These are phyloP conservation scores for Strobilomyces confusus DNA, from an alignment of 768 basidiomycete species.

Conservation along the genomic window DNA sequence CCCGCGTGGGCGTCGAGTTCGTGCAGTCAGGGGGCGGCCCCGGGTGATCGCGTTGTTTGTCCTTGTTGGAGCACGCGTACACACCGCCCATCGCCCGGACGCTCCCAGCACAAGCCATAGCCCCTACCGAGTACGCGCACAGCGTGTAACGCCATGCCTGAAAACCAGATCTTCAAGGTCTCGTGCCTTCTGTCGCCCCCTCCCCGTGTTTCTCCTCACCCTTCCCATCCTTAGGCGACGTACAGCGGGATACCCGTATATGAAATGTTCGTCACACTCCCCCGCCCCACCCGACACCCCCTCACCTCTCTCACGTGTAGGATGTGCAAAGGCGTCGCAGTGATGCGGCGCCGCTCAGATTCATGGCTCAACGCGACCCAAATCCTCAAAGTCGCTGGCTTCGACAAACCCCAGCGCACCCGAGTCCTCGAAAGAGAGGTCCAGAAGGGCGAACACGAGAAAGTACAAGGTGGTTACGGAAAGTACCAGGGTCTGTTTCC, in stretches of 20 bases:
- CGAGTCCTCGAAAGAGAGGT: conserved; percentile 96
- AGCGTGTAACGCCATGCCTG: conserved; percentile 57
- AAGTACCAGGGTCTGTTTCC: conserved; percentile 91
- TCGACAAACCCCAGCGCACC: conserved; percentile 98
- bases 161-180: conserved; percentile 88
- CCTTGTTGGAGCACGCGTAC: conserved; percentile 39
- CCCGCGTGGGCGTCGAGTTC: neutral
- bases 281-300: conserved; percentile 33
- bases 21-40: conserved; percentile 14
- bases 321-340: conserved; percentile 94
- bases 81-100: conserved; percentile 4
- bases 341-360: conserved; percentile 95
- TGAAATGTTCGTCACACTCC: conserved; percentile 65
- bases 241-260: conserved; percentile 93
- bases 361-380: conserved; percentile 99
- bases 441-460: conserved; percentile 98
- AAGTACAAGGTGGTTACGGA: conserved; percentile 98
- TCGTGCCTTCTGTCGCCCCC: neutral
- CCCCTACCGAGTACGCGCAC: conserved; percentile 5
- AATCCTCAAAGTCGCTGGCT: conserved; percentile 97
- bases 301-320: conserved; percentile 46
- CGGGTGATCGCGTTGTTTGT: conserved; percentile 36
- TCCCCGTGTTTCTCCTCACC: conserved; percentile 3
- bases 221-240: conserved; percentile 56
- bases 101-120: conserved; percentile 14